Evolutionary conservation across 1,284 basidiomycete genomes (phyloP).

Genomic region (Marasmius sp.): DNA sequence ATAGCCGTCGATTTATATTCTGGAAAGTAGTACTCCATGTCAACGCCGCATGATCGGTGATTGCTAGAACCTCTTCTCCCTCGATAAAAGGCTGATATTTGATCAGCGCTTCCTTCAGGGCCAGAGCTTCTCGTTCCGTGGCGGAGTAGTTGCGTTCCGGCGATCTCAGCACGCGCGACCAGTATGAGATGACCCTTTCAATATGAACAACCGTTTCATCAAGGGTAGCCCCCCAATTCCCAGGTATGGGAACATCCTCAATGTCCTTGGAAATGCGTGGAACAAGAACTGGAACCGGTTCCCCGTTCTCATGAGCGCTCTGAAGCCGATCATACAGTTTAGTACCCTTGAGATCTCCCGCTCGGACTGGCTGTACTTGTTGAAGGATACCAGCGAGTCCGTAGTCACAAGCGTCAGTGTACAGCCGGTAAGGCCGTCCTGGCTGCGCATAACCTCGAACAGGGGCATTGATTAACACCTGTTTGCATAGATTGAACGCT

Average conservation of each 20-base stretch:
- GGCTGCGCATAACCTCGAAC: slow-evolving; percentile 29
- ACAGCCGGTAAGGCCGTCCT: slow-evolving; percentile 32
- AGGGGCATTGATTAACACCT: slow-evolving; percentile 25
- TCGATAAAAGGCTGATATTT: slow-evolving; percentile 23
- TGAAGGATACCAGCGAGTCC: slow-evolving; percentile 29
- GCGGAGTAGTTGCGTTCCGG: slow-evolving; percentile 9
- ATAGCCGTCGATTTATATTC: slow-evolving; percentile 27
- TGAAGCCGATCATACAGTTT: slow-evolving; percentile 1
- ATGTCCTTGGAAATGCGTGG: slow-evolving; percentile 15
- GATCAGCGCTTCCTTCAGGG: slow-evolving; percentile 26
- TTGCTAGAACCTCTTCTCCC: slow-evolving; percentile 22
- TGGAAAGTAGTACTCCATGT: slow-evolving; percentile 29
- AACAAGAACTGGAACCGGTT: slow-evolving; percentile 20
- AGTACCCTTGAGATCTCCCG: slow-evolving; percentile 12
- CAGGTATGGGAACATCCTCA: slow-evolving; percentile 10
- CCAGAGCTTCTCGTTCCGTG: slow-evolving; percentile 26
- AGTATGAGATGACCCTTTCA: slow-evolving; percentile 31
- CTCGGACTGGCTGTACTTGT: slow-evolving; percentile 15
- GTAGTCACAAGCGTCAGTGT: slow-evolving; percentile 38
- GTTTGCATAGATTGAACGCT: slow-evolving; percentile 26
- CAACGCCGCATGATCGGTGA: slow-evolving; percentile 34
- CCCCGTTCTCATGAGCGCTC: slow-evolving; percentile 13
- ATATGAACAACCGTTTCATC: slow-evolving; percentile 27
- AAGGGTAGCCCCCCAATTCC: slow-evolving; percentile 20
- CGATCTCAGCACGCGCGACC: slow-evolving; percentile 20